These are phyloP conservation scores for Aspergillus pseudoviridinutans DNA, from an alignment of 2,329 filamentous ascomycete genomes.

Conservation along the genomic window DNA sequence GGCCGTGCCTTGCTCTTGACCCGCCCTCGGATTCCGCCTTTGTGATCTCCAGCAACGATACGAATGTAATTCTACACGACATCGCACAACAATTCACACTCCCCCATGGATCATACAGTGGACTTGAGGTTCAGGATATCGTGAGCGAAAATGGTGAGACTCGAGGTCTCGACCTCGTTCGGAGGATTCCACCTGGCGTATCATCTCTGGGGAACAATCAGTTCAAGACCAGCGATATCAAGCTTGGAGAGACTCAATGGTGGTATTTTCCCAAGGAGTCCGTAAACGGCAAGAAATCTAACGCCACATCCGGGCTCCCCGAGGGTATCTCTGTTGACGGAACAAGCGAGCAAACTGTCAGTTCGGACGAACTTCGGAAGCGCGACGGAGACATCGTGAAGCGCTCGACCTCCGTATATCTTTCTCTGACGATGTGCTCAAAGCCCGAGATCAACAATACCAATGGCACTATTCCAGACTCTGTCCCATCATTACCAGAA, in stretches of 20 bases:
- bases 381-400: conserved; percentile 18
- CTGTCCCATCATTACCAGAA: conserved; percentile 58
- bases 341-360: conserved; percentile 7
- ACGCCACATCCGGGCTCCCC: conserved; percentile 31
- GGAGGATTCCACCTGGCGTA: conserved; percentile 50
- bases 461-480: conserved; percentile 22
- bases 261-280: conserved; percentile 61
- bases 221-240: conserved; percentile 56
- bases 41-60: conserved; percentile 44
- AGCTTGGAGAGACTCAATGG: conserved; percentile 57
- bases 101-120: conserved; percentile 27
- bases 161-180: conserved; percentile 47
- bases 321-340: conserved; percentile 22
- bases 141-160: conserved; percentile 28
- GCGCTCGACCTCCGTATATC: conserved; percentile 58
- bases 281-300: conserved; percentile 45
- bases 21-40: conserved; percentile 56
- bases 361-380: conserved; percentile 14
- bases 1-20: conserved; percentile 61
- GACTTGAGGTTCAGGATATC: conserved; percentile 27
- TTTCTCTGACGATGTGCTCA: conserved; percentile 81
- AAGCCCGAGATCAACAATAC: conserved; percentile 61
- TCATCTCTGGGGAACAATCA: conserved; percentile 62
- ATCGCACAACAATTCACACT: conserved; percentile 22
- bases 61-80: conserved; percentile 43